Evolutionary conservation across 768 basidiomycete species (phyloP).

Genomic region (Xanthoconium stramineum): DNA sequence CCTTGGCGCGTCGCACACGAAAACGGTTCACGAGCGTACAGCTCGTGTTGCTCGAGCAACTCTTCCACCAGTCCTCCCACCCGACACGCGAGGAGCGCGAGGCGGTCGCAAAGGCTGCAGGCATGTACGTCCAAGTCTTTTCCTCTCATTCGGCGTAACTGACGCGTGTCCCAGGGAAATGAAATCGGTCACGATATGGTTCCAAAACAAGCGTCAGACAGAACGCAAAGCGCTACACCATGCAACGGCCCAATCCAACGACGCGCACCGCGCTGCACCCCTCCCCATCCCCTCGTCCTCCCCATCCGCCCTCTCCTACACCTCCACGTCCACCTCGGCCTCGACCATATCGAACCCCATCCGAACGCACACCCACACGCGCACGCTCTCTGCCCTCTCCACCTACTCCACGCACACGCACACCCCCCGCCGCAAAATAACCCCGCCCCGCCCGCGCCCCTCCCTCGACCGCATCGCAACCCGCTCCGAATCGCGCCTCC

Average conservation of each 20-base stretch:
- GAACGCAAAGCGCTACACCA: conserved; percentile 54
- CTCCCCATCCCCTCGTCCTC: conserved; percentile 22
- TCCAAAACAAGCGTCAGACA: conserved; percentile 37
- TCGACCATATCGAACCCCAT: conserved; percentile 26
- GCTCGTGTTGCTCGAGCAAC: conserved; percentile 68
- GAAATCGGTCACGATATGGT: conserved; percentile 36
- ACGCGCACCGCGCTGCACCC: conserved; percentile 12
- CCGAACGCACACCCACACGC: conserved; percentile 31
- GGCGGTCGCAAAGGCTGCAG: conserved; percentile 52
- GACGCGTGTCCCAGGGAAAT: conserved; percentile 28
- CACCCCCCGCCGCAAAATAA: conserved; percentile 29
- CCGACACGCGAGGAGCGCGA: conserved; percentile 76
- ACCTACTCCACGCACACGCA: not conserved
- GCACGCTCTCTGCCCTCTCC: conserved; percentile 27
- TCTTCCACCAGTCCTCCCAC: conserved; percentile 70
- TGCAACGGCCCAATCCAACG: conserved; percentile 20
- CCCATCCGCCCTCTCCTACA: conserved; percentile 2
- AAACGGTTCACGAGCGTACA: conserved; percentile 68
- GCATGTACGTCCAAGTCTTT: conserved; percentile 48
- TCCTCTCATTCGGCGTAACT: not conserved
- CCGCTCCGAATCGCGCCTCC: conserved; percentile 31
- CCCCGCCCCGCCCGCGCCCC: conserved; percentile 30
- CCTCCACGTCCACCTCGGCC: conserved; percentile 23
- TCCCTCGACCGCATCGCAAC: conserved; percentile 31
- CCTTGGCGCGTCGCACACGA: conserved; percentile 50